Conservation (phyloP, 2,329 filamentous ascomycete species). For the Fusarium brevicatenulatum region DNA sequence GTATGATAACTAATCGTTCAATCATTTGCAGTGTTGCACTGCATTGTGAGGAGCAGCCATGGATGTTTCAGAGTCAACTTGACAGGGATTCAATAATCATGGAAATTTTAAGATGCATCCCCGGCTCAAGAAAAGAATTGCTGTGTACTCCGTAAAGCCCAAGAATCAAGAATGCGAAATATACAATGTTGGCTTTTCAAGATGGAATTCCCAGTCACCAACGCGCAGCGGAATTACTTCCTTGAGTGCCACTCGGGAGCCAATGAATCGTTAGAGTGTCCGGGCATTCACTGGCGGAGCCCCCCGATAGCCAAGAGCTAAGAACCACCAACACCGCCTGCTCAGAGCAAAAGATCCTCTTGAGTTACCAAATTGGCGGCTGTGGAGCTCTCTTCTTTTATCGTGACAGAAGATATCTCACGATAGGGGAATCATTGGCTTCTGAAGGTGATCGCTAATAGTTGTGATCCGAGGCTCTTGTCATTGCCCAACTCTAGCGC, state of each 20-base stretch:
- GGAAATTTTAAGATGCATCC: neutral
- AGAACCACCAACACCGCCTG: slow-evolving; percentile 10
- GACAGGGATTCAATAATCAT: neutral
- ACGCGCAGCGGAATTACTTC: slow-evolving; percentile 20
- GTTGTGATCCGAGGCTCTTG: slow-evolving; percentile 18
- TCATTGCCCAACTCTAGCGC: slow-evolving; percentile 1
- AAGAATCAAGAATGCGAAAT: neutral
- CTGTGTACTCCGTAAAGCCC: neutral
- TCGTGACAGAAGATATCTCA: slow-evolving; percentile 17
- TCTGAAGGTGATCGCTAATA: neutral
- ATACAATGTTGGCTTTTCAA: neutral
- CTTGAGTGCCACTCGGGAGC: neutral
- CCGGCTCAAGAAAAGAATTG: neutral
- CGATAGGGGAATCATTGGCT: neutral
- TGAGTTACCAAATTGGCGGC: neutral
- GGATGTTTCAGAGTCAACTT: neutral
- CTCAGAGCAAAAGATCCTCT: slow-evolving; percentile 16
- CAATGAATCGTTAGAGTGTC: slow-evolving; percentile 10
- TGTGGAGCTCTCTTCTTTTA: slow-evolving; percentile 19
- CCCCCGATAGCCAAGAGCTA: slow-evolving; percentile 34
- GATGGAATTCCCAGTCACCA: neutral
- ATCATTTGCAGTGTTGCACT: neutral
- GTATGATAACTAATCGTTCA: neutral
- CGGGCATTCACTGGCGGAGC: slow-evolving; percentile 31
- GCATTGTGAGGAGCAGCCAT: neutral